Evolutionary conservation across 2,329 filamentous ascomycete genomes (phyloP), one percentile per base, ranked within the genome.

Genomic region (Aspergillus viridinutans): DNA sequence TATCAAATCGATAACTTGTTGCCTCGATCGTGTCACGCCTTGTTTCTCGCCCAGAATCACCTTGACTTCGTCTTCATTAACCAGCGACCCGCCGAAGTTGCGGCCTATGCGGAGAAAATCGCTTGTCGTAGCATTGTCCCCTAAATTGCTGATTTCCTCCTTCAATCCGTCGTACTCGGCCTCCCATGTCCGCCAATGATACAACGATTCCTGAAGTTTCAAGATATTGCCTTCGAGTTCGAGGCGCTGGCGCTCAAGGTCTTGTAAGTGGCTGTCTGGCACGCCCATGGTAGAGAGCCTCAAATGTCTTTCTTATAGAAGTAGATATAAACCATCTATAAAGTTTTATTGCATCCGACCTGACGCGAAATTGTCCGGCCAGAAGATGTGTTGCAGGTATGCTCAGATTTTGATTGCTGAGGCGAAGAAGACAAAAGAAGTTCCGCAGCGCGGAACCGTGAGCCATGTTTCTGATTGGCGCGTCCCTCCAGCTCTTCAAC

Each of bases 181-280:
- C 71, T 96, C 92, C 84, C 90, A 95, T 54, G 87, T 87, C 62
- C 90, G 89, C 93, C 93, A 99, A 76, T 96, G 88, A 60, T 86
- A 85, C 53, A 97, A 81, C 6, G 89, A 87, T 67, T 88, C 85
- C 55, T 85, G 85, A 21, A 97, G 83, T 70, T 90, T 85, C 51
- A 81, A 77, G 49, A 96, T 83, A 62, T 88, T 91, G 40, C 85
- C 83, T 72, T 96, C 90, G 7, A 97, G 85, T 59, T 86, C 82
- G 63, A 83, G 78, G 17, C 90, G 84, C 68, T 93, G 90, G 59
- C 83, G 83, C 72, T 96, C 91, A 45, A 96, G 82, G 67, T 87
- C 83, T 48, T 84, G 77, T 52, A 92, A 81, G 54, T 81, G 81
- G 63, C 84, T 80, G 53, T 75, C 63, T 10, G 70, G 70, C 28